phyloP scores from a whole-genome alignment of 2,329 filamentous ascomycete genomes.

The Plectosphaerella cucumerina region DNA sequence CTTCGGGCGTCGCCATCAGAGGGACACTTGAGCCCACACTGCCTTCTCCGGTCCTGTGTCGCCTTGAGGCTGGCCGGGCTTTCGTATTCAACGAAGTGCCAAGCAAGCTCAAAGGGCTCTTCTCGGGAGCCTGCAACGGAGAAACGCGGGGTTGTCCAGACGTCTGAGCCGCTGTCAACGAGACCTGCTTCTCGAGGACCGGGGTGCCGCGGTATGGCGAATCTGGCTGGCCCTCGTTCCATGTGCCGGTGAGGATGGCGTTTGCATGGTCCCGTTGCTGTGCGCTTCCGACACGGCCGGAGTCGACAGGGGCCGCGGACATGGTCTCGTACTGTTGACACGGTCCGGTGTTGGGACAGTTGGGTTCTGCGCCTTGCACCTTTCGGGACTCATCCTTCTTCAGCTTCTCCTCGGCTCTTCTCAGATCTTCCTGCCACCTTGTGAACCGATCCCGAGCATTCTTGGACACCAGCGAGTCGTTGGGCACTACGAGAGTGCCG shows the following conservation, averaged over 20 bases:
- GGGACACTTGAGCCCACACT: background rate
- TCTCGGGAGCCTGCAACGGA: slow-evolving; percentile 14
- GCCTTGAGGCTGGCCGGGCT: background rate
- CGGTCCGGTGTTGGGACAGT: slow-evolving; percentile 10
- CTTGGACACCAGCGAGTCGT: slow-evolving; percentile 75
- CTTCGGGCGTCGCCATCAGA: slow-evolving; percentile 5
- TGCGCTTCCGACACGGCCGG: slow-evolving; percentile 12
- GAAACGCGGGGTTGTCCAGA: slow-evolving; percentile 3
- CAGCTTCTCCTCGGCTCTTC: slow-evolving; percentile 49
- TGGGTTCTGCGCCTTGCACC: slow-evolving; percentile 17
- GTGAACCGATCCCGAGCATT: slow-evolving; percentile 74
- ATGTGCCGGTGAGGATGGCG: slow-evolving; percentile 52
- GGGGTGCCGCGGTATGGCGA: slow-evolving; percentile 37
- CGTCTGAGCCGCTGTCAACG: background rate
- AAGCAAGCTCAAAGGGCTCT: slow-evolving; percentile 20
- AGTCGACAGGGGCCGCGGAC: slow-evolving; percentile 4
- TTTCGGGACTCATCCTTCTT: slow-evolving; percentile 17
- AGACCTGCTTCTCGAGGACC: slow-evolving; percentile 7
- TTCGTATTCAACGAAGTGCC: slow-evolving; percentile 11
- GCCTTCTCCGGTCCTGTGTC: background rate
- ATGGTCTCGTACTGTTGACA: slow-evolving; percentile 27
- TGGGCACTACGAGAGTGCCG: slow-evolving; percentile 67
- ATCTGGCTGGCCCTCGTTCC: slow-evolving; percentile 61
- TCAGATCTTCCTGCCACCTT: slow-evolving; percentile 74
- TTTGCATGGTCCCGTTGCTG: slow-evolving; percentile 44